These are phyloP conservation scores for Mytilinidion resinicola DNA, from an alignment of 495 filamentous ascomycete species.

Conservation along the genomic window DNA sequence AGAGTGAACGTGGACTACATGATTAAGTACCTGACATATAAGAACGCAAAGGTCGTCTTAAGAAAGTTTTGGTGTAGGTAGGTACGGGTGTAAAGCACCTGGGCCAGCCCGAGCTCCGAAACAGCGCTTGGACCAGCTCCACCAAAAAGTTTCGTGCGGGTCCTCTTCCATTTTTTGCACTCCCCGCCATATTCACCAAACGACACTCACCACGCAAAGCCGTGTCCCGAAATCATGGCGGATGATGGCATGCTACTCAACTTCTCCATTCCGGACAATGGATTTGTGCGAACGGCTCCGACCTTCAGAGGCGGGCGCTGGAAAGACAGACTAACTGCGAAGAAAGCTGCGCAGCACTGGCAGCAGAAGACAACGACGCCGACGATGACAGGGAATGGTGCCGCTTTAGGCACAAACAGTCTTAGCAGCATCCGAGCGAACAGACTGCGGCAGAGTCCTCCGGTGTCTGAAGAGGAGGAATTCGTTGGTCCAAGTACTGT, in stretches of 20 bases:
- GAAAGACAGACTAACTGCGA: slow-evolving; percentile 78
- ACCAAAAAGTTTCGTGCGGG: slow-evolving; percentile 7
- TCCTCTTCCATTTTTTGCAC: neutral
- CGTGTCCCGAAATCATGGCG: slow-evolving; percentile 52
- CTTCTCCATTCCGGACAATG: slow-evolving; percentile 63
- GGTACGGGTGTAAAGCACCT: too few species aligned
- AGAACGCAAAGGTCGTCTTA: too few species aligned
- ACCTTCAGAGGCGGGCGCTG: slow-evolving; percentile 85
- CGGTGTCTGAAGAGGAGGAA: slow-evolving; percentile 14
- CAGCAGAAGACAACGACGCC: slow-evolving; percentile 31
- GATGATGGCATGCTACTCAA: slow-evolving; percentile 95
- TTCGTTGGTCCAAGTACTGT: slow-evolving; percentile 23
- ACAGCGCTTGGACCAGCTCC: neutral
- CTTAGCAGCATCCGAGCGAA: neutral
- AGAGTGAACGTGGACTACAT: too few species aligned
- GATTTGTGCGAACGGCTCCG: slow-evolving; percentile 45
- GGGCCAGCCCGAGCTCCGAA: neutral
- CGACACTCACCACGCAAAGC: neutral
- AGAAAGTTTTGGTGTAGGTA: neutral
- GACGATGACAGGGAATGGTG: neutral
- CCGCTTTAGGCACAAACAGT: neutral
- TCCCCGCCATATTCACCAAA: neutral
- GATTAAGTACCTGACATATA: too few species aligned
- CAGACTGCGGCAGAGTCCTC: slow-evolving; percentile 14
- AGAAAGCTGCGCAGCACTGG: slow-evolving; percentile 58